phyloP scores from a whole-genome alignment of 2,329 filamentous ascomycete genomes.

The Endothia cerciana region DNA sequence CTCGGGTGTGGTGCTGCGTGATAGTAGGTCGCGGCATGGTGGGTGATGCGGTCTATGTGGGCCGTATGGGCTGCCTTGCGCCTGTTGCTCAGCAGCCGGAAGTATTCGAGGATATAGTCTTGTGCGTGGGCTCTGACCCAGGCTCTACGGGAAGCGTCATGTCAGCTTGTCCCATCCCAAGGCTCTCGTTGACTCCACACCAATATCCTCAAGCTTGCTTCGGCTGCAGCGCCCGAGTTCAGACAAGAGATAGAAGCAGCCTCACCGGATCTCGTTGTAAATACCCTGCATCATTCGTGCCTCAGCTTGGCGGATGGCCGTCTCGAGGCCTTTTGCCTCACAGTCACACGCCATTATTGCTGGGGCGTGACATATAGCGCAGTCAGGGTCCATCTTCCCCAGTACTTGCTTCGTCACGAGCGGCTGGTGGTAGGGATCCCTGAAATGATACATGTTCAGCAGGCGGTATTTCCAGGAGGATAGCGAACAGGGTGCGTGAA shows the following conservation, averaged over 20 bases:
- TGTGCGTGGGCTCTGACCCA: slow-evolving; percentile 70
- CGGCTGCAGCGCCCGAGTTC: not conserved
- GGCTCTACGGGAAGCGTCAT: slow-evolving; percentile 43
- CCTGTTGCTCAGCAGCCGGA: slow-evolving; percentile 62
- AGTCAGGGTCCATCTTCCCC: slow-evolving; percentile 71
- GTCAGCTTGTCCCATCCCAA: slow-evolving; percentile 7
- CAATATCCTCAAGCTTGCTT: not conserved
- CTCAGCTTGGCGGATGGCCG: slow-evolving; percentile 66
- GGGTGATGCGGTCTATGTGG: slow-evolving; percentile 59
- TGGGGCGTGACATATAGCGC: slow-evolving; percentile 67
- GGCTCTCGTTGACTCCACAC: not conserved
- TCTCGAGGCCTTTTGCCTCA: slow-evolving; percentile 67
- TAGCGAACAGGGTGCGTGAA: slow-evolving; percentile 34
- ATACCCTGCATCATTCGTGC: slow-evolving; percentile 64
- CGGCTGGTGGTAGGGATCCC: slow-evolving; percentile 26
- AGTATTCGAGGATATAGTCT: slow-evolving; percentile 70
- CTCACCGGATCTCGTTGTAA: slow-evolving; percentile 67
- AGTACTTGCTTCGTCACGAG: slow-evolving; percentile 53
- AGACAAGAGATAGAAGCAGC: slow-evolving; percentile 5
- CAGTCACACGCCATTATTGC: slow-evolving; percentile 65
- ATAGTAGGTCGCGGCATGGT: slow-evolving; percentile 62
- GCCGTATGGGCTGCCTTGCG: slow-evolving; percentile 61
- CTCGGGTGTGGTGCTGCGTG: slow-evolving; percentile 60
- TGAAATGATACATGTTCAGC: slow-evolving; percentile 30
- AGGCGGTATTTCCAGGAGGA: slow-evolving; percentile 36